Evolutionary conservation across 495 filamentous ascomycete species (phyloP).

Genomic region (Neurospora sp.): DNA sequence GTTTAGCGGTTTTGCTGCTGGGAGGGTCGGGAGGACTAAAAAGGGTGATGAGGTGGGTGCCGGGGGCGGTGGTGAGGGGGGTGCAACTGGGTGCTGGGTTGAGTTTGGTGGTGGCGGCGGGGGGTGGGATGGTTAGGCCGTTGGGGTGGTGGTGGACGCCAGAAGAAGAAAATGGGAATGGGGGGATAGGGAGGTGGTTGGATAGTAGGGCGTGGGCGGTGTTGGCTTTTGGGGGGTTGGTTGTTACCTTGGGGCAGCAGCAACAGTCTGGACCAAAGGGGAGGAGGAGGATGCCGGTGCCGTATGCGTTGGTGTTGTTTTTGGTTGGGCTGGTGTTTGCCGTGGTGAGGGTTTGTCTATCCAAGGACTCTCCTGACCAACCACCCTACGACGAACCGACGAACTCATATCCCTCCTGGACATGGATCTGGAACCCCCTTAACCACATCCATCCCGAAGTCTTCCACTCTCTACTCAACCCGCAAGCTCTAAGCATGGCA

Average conservation of each 20-base stretch:
- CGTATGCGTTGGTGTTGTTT: slow-evolving; percentile 68
- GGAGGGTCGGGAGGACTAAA: background rate
- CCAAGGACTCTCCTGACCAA: slow-evolving; percentile 6
- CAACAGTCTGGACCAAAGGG: background rate
- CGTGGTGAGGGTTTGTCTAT: slow-evolving; percentile 20
- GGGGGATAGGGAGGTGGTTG: background rate
- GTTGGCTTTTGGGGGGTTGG: background rate
- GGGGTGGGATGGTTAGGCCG: background rate
- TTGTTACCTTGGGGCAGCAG: background rate
- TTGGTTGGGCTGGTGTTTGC: slow-evolving; percentile 51
- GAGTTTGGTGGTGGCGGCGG: background rate
- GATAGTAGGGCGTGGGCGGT: background rate
- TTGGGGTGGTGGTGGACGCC: background rate
- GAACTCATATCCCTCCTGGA: background rate
- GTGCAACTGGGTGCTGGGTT: background rate
- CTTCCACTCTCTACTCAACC: slow-evolving; percentile 45
- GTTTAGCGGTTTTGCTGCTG: background rate
- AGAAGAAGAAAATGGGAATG: too few species aligned
- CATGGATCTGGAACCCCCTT: slow-evolving; percentile 1
- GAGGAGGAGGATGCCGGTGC: slow-evolving; percentile 26
- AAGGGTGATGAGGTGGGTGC: background rate
- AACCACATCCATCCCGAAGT: slow-evolving; percentile 33
- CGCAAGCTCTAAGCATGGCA: slow-evolving; percentile 45
- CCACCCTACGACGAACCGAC: slow-evolving; percentile 4
- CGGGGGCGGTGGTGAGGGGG: background rate